These are phyloP conservation scores for Paramyrothecium roridum DNA, from an alignment of 2,329 filamentous ascomycete genomes.

Conservation along the genomic window DNA sequence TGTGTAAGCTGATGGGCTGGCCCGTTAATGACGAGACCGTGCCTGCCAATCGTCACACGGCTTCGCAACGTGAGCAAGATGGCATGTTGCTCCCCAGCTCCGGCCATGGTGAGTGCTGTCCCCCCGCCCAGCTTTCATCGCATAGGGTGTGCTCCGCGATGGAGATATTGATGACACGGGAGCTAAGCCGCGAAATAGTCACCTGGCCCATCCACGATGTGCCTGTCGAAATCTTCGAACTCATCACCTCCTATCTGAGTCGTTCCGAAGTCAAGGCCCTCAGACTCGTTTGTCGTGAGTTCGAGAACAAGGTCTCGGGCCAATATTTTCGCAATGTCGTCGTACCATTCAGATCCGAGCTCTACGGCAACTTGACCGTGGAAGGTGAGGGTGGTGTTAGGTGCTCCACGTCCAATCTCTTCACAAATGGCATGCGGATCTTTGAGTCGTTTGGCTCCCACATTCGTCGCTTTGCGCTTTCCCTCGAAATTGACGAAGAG, in stretches of 20 bases:
- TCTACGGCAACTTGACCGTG: constrained; percentile 42
- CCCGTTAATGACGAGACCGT: background rate
- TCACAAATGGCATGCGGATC: constrained; percentile 53
- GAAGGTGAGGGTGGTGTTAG: constrained; percentile 16
- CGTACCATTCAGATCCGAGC: constrained; percentile 62
- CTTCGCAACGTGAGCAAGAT: background rate
- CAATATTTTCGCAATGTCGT: constrained; percentile 61
- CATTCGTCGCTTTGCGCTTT: constrained; percentile 63
- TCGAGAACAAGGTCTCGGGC: constrained; percentile 52
- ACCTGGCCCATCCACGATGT: constrained; percentile 34
- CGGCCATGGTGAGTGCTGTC: background rate
- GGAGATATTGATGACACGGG: background rate
- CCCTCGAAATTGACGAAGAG: constrained; percentile 62
- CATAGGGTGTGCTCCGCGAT: too few species aligned
- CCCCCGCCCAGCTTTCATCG: background rate
- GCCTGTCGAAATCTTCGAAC: constrained; percentile 60
- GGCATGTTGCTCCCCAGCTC: background rate
- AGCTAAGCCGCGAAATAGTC: background rate
- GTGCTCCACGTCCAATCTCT: constrained; percentile 20
- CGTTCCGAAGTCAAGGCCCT: constrained; percentile 57
- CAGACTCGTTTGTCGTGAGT: constrained; percentile 58
- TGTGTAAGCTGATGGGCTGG: background rate
- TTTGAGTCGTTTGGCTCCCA: constrained; percentile 59
- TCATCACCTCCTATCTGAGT: constrained; percentile 52
- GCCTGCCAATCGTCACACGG: background rate